These are phyloP conservation scores for Populus hybrid DNA, from an alignment of 441 rosid species.

Conservation along the genomic window DNA sequence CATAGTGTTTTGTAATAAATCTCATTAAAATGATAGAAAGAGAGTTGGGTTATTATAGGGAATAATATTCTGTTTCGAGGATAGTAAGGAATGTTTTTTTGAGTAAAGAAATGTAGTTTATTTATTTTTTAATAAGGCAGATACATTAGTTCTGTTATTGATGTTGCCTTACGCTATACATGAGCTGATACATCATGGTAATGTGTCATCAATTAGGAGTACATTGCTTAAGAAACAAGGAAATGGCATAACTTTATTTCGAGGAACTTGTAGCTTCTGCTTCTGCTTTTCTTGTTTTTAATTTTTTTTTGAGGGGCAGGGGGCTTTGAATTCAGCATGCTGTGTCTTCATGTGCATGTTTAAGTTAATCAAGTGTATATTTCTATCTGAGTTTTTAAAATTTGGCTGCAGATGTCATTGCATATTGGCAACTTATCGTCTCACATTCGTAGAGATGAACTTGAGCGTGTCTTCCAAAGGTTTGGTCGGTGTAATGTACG, in stretches of 20 bases:
- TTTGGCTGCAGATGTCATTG: conserved; percentile 46
- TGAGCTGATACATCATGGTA: background rate
- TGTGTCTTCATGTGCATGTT: background rate
- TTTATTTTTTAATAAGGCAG: background rate
- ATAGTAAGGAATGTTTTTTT: background rate
- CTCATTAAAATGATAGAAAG: background rate
- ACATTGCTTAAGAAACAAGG: background rate
- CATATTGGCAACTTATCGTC: conserved; percentile 43
- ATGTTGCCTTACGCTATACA: background rate
- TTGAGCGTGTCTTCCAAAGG: conserved; percentile 41
- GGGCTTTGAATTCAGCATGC: background rate
- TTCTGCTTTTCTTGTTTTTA: background rate
- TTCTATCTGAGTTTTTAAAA: background rate
- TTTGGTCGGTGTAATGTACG: conserved; percentile 45
- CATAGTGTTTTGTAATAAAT: too few relatives aligned
- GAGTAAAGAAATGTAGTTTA: background rate
- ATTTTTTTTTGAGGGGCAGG: background rate
- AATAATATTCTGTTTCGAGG: background rate
- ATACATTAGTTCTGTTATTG: background rate
- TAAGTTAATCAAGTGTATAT: background rate
- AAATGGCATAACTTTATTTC: background rate
- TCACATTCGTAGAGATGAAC: conserved; percentile 32
- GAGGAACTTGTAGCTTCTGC: background rate
- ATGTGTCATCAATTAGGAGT: background rate
- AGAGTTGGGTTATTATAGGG: background rate